A percentile compares a stretch with the other conserved stretches of the same genome.
These are phyloP conservation scores for Acidomyces sp. DNA, from an alignment of 495 filamentous ascomycete genomes.

Conservation along the genomic window DNA sequence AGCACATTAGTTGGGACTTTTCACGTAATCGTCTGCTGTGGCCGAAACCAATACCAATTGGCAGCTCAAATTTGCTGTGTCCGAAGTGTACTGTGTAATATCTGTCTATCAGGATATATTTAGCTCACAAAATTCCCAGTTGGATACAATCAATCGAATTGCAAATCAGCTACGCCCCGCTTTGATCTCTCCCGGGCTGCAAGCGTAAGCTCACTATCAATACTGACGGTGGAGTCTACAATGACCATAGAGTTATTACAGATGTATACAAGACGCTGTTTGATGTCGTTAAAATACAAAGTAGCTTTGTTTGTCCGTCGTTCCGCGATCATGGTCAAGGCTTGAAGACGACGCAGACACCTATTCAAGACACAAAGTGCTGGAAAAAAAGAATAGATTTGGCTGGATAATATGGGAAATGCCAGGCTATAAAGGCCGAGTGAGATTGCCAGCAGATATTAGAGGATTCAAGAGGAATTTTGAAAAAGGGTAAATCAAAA, in stretches of 20 bases:
- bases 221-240: conserved; percentile 21
- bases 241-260: conserved; percentile 24
- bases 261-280: conserved; percentile 21
- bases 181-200: conserved; percentile 24
- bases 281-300: conserved; percentile 23
- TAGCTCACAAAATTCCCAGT: too few species aligned
- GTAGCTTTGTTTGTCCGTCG: conserved; percentile 20
- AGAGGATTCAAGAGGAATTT: conserved; percentile 18
- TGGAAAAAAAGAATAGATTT: conserved; percentile 18
- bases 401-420: conserved; percentile 22
- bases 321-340: conserved; percentile 16
- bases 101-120: too few species aligned
- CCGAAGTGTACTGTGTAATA: conserved; percentile 2
- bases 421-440: conserved; percentile 14
- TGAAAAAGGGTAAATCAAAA: conserved; percentile 18
- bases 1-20: too few species aligned
- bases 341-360: conserved; percentile 15
- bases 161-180: conserved; percentile 19
- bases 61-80: conserved; percentile 11
- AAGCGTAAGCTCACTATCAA: conserved; percentile 17
- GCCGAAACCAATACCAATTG: too few species aligned
- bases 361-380: conserved; percentile 20
- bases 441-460: conserved; percentile 20
- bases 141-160: conserved; percentile 24
- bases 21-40: too few species aligned